These are phyloP conservation scores for Penicillium ucsense DNA, from an alignment of 495 filamentous ascomycete species.

Conservation along the genomic window DNA sequence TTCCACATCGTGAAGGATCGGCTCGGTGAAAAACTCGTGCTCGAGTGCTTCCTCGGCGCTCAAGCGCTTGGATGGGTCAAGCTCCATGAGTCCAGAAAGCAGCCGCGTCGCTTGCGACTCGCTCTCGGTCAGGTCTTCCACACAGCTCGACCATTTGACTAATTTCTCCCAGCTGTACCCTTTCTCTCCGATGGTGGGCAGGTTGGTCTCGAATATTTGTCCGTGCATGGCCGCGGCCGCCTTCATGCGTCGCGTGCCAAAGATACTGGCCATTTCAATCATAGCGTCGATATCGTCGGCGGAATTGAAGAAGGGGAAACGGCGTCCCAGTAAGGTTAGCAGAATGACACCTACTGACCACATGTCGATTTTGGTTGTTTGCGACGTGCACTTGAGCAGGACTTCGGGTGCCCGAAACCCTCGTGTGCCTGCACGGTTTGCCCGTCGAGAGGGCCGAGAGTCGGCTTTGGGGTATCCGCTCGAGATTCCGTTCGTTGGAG, in stretches of 20 bases:
- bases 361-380: constrained; percentile 93
- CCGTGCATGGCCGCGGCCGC: constrained; percentile 74
- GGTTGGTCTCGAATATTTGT: constrained; percentile 76
- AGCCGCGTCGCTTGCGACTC: constrained; percentile 45
- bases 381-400: constrained; percentile 91
- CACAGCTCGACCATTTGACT: constrained; percentile 74
- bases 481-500: constrained; percentile 33
- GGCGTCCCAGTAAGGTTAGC: constrained; percentile 75
- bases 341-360: constrained; percentile 96
- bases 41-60: constrained; percentile 48
- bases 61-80: constrained; percentile 47
- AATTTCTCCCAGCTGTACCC: constrained; percentile 88
- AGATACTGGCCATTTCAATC: constrained; percentile 93
- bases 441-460: constrained; percentile 72
- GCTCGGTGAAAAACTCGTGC: constrained; percentile 55
- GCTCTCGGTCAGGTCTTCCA: constrained; percentile 38
- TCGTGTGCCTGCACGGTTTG: constrained; percentile 91
- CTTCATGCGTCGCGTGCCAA: constrained; percentile 78
- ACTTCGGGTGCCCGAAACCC: constrained; percentile 96
- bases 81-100: constrained; percentile 52
- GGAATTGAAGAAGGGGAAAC: constrained; percentile 97
- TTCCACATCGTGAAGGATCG: constrained; percentile 36
- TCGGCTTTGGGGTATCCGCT: constrained; percentile 78
- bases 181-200: constrained; percentile 76
- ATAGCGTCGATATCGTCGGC: constrained; percentile 93